Base-by-base conservation (phyloP, 768 basidiomycete species). In the Tricholoma furcatifolium region DNA sequence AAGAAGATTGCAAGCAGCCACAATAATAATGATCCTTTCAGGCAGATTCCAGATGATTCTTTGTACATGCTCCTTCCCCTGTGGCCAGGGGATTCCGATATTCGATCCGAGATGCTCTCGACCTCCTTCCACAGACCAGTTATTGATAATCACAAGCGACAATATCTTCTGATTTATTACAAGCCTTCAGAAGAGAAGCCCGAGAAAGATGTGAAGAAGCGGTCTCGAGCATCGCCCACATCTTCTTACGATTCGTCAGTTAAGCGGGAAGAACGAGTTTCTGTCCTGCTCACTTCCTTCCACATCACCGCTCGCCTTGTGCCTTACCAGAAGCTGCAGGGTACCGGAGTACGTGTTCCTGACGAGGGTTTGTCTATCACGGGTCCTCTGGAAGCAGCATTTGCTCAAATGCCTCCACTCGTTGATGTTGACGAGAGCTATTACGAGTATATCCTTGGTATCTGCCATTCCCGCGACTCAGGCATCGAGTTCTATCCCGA, bases 11-110 rank as follows among this genome's bases (percentile, higher is more conserved):
- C 67, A 51, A 61, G 57, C 44, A 50, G 61, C 24, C 46, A 58
- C 58, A 53, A 51, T 60, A 55, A 63, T n/a, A 43, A 67, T 4
- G 76, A 80, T 53, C 73, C 87, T 55, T 81, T 90, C 51, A 75
- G 79, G 31, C 73, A 81, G 31, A 75, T 92, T 34, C 85, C 86
- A 0, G 68, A 78, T 5, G 88, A 91, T 12, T 81, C 82, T 20
- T 72, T 91, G 47, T 90, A 86, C 65, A 92, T 93, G 91, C 77
- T 91, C 21, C 74, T 93, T 15, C 91, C 91, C 14, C 74, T 93
- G n/a, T 93, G 90, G 89, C 83, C 86, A 8, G 80, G 84, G 15
- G 85, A 88, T 58, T 88, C 82, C 1, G 88, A 88, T 65, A 62
- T 78, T 0, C 60, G 63, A 30, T 69, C 73, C 41, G 56, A 63